phyloP scores from a whole-genome alignment of 257 asterid species.

The Salvia miltiorrhiza region DNA sequence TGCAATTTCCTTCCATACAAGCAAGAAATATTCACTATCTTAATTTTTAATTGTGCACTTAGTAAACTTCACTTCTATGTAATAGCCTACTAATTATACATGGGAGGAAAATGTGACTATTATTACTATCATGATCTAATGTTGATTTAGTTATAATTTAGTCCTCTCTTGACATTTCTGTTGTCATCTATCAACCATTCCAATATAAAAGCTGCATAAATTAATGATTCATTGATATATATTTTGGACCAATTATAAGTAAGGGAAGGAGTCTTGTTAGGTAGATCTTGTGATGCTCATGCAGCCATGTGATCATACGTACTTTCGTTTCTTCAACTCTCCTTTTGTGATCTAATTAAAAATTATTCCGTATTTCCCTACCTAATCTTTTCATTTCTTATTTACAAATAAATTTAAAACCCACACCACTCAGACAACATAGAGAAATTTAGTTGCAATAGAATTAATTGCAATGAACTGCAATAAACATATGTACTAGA shows the following conservation, averaged over 20 bases:
- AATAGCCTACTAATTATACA: no score
- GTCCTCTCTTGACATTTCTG: no score
- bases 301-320: not conserved
- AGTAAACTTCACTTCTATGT: no score
- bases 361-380: not conserved
- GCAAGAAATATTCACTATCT: no score
- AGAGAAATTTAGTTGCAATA: not conserved
- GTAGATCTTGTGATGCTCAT: constrained; percentile 5
- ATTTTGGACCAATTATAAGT: not conserved
- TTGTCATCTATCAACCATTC: no score
- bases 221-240: no score
- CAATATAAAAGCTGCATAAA: no score
- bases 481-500: not conserved
- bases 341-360: not conserved
- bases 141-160: no score
- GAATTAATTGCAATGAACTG: not conserved
- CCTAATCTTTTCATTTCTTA: not conserved
- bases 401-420: not conserved
- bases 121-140: no score
- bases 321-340: not conserved
- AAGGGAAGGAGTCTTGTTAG: not conserved
- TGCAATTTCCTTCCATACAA: no score
- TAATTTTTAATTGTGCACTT: no score
- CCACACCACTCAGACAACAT: not conserved
- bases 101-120: no score